Evolutionary conservation across 192 early-diverging fungal genomes (phyloP), one percentile per base, ranked within the genome.

Genomic region (Coemansia sp.): DNA sequence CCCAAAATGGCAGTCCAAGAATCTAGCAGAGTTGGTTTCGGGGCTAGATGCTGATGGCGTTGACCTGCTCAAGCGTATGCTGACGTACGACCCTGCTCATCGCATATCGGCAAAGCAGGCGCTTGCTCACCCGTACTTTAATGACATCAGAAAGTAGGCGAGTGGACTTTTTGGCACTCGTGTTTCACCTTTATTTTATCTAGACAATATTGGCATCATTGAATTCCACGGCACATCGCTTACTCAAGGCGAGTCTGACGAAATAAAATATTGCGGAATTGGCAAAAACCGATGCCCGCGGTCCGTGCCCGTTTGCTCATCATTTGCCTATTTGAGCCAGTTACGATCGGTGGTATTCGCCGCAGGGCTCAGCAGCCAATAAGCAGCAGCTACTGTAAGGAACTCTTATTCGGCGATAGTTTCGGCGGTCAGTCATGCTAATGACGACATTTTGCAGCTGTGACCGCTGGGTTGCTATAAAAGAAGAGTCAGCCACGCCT

Each of bases 51-150:
- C 70, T 6, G 82, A 84, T 41, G 94, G 91, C 27, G 70, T 93
- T 47, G 89, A 93, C 32, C 74, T 94, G 58, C 76, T 96, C 14
- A 62, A 73, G 76, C 79, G 85, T 70, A 76, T 94, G 79, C 79
- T 96, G 7, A 76, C 73, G 3, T 96, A 93, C 64, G 85, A 90
- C 61, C 92, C 93, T 2, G 82, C 86, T 7, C 61, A 82, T 24
- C 87, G 94, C 45, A 93, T 94, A 65, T 93, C 92, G 11, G 93
- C 93, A 8, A 92, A 93, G 60, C 82, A 87, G 54, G 90, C 92
- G 8, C 81, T 94, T n/a, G 53, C 74, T 0, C 91, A 93, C 67
- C 90, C 89, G 7, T 95, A 95, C 70, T 93, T 95, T 69, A 70
- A 78, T 35, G 82, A 79, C 51, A 72, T 82, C 50, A 69, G 76